Percentiles rank a stretch among this genome's conserved stretches.
These are phyloP conservation scores for Tephrocybe sp. DNA, from an alignment of 768 basidiomycete species.

Conservation along the genomic window DNA sequence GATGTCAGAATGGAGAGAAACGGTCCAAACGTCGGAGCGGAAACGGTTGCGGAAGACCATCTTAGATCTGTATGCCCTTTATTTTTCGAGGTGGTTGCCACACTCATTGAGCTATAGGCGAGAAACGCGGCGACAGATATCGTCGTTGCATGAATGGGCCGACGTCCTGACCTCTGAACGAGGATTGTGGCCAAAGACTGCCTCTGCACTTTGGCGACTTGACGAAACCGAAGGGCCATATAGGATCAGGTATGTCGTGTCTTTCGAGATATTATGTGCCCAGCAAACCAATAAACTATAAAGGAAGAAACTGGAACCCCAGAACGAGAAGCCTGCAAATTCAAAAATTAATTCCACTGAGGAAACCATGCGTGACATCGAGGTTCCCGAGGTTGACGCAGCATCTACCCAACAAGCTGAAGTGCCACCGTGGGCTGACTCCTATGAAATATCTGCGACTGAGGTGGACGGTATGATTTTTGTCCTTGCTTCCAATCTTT, in stretches of 20 bases:
- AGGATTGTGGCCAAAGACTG: slow-evolving; percentile 73
- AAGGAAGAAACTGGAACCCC: slow-evolving; percentile 78
- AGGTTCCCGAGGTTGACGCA: slow-evolving; percentile 48
- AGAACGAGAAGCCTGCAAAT: slow-evolving; percentile 44
- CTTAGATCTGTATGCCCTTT: slow-evolving; percentile 62
- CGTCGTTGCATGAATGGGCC: slow-evolving; percentile 58
- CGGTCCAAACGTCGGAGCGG: slow-evolving; percentile 63
- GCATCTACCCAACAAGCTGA: slow-evolving; percentile 51
- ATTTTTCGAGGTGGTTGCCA: background rate
- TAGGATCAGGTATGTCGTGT: slow-evolving; percentile 63
- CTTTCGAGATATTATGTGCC: background rate
- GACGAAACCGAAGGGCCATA: slow-evolving; percentile 93
- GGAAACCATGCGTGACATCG: slow-evolving; percentile 46
- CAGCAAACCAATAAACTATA: background rate
- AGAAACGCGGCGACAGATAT: slow-evolving; percentile 72
- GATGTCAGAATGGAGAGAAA: slow-evolving; percentile 72
- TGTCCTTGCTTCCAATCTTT: background rate
- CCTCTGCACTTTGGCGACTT: slow-evolving; percentile 62
- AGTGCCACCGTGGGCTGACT: slow-evolving; percentile 72
- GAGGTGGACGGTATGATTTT: slow-evolving; percentile 53
- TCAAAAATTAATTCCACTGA: slow-evolving; percentile 44
- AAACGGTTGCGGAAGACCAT: slow-evolving; percentile 70
- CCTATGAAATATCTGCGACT: slow-evolving; percentile 63
- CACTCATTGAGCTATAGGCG: slow-evolving; percentile 41
- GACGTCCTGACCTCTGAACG: slow-evolving; percentile 67